Base-by-base conservation (phyloP, 2,329 filamentous ascomycete species). In the Penicillium concentricum region DNA sequence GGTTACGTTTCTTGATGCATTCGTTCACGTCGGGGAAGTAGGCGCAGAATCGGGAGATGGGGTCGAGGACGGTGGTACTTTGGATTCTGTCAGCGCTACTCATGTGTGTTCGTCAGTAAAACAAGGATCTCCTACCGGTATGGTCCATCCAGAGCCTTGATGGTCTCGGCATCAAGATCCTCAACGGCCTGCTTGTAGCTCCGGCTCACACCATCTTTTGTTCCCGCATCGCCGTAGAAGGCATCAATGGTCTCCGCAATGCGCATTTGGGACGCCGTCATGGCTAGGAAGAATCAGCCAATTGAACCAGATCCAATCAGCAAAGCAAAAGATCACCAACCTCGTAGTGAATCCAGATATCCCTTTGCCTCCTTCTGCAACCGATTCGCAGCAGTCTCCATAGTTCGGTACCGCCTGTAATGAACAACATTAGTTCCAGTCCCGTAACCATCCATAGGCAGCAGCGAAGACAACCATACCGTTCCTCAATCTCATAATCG, bases 21-120 rank as follows among this genome's bases (percentile, higher is more conserved):
- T 97, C 92, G 78, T 99, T 99, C 72, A 99, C 92, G 74, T 99
- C 94, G 34, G 94, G 93, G 76, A 99, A 99, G 80, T 99, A 99
- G 65, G 91, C 91, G 79, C 93, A 97, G 81, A 97, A 99, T 63
- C 92, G 86, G 62, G 88, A 88, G 73, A 99, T 99, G 41, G 94
- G 94, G 67, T 99, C 94, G 46, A 99, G 84, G 28, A 99, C 94
- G 6, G 94, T 97, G 42, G 90, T 89, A 76, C 90, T 89, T 24
- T 44, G 38, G 64, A 57, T 41, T 18, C 18, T 51, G 24, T 38
- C 20, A 53, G 38, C 35, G 4, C 38, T 3, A 35, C 13, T 35
- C 49, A 18, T 13, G 18, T 48, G 7, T 30, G 16, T 15, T 49
- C 22, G 12, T n/a, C 16, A 26, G 10, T 16, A n/a, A 24, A 26